Percentiles rank a stretch among this genome's conserved stretches.
These are phyloP conservation scores for Aureobasidium pullulans DNA, from an alignment of 2,329 filamentous ascomycete species.

Conservation along the genomic window DNA sequence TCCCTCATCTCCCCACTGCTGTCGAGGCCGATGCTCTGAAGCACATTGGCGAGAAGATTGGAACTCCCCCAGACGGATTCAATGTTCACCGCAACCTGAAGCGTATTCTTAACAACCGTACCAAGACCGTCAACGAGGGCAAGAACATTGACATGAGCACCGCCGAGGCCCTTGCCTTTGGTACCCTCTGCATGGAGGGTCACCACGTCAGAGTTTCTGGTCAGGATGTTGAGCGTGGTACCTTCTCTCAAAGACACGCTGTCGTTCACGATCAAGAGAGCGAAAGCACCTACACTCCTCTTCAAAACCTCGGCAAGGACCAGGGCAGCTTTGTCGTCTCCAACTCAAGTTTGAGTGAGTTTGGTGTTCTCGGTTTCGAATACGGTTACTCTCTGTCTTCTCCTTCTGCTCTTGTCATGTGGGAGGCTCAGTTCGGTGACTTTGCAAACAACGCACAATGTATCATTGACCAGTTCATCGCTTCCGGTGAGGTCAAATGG, in stretches of 20 bases:
- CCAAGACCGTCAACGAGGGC: constrained; percentile 87
- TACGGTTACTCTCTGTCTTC: constrained; percentile 98
- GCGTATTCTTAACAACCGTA: constrained; percentile 82
- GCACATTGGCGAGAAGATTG: constrained; percentile 76
- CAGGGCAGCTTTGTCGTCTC: constrained; percentile 95
- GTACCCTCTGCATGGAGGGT: constrained; percentile 81
- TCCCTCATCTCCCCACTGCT: constrained; percentile 83
- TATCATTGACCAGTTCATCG: constrained; percentile 98
- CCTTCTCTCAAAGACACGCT: constrained; percentile 95
- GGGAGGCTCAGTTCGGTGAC: constrained; percentile 99
- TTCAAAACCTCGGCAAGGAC: constrained; percentile 81
- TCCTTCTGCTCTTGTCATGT: constrained; percentile 95
- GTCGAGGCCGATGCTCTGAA: constrained; percentile 66
- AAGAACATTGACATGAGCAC: constrained; percentile 97
- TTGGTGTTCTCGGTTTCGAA: constrained; percentile 81
- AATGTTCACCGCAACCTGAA: constrained; percentile 90
- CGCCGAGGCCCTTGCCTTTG: constrained; percentile 91
- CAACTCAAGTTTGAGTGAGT: constrained; percentile 81
- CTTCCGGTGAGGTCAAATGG: constrained; percentile 97
- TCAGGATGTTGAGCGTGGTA: constrained; percentile 98
- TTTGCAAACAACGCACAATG: constrained; percentile 99
- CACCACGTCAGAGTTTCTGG: constrained; percentile 97
- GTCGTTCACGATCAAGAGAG: constrained; percentile 97
- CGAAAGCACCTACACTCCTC: constrained; percentile 84
- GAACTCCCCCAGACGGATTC: constrained; percentile 75